Conservation (phyloP, 2,329 filamentous ascomycete species). For the Aureobasidium subglaciale region DNA sequence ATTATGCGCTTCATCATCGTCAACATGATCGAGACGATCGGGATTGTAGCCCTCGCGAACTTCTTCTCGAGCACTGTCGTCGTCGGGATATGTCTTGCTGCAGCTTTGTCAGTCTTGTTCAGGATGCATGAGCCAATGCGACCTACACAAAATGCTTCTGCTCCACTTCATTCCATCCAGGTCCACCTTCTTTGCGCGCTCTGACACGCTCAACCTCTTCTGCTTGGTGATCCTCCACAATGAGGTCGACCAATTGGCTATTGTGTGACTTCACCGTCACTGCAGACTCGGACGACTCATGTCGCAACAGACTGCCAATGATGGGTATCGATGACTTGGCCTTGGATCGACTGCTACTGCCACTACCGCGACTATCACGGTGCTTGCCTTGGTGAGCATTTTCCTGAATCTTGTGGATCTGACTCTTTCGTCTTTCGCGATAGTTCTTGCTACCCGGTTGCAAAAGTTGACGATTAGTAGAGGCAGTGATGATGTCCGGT, state of each 20-base stretch:
- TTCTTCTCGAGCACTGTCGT: slow-evolving; percentile 41
- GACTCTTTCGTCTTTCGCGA: slow-evolving; percentile 40
- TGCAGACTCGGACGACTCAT: slow-evolving; percentile 39
- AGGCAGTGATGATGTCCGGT: slow-evolving; percentile 48
- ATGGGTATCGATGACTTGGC: slow-evolving; percentile 28
- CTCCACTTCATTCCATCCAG: slow-evolving; percentile 52
- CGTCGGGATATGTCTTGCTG: slow-evolving; percentile 38
- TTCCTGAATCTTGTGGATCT: slow-evolving; percentile 39
- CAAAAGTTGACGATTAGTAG: slow-evolving; percentile 48
- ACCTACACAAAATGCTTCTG: slow-evolving; percentile 50
- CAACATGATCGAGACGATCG: slow-evolving; percentile 36
- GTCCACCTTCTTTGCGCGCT: slow-evolving; percentile 54
- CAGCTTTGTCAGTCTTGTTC: not conserved
- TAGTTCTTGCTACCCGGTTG: slow-evolving; percentile 45
- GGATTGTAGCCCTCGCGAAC: slow-evolving; percentile 51
- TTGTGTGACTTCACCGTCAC: slow-evolving; percentile 42
- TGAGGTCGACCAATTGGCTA: slow-evolving; percentile 59
- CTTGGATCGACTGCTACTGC: slow-evolving; percentile 26
- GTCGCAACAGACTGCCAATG: slow-evolving; percentile 35
- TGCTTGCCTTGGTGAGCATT: slow-evolving; percentile 39
- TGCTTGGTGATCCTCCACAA: slow-evolving; percentile 57
- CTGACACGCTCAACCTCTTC: slow-evolving; percentile 57
- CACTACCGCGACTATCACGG: slow-evolving; percentile 18
- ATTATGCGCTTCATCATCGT: slow-evolving; percentile 38
- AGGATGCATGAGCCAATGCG: too few relatives aligned